Evolutionary conservation across 495 filamentous ascomycete genomes (phyloP).

Genomic region (Podospora fimiseda): DNA sequence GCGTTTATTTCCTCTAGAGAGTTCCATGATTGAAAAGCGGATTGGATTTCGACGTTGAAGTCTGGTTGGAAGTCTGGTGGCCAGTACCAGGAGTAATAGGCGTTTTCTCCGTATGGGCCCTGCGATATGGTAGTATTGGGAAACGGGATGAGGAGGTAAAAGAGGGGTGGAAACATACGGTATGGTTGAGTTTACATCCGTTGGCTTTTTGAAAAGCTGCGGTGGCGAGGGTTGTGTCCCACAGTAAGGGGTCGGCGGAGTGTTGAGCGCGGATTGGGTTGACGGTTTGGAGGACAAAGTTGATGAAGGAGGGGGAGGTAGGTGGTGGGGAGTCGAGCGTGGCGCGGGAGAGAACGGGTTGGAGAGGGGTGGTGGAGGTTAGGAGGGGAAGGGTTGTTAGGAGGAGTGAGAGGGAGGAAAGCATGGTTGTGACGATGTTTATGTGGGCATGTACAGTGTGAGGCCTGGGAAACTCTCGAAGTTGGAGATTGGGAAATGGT

Average conservation of each 20-base stretch:
- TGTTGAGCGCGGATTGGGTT: conserved; percentile 14
- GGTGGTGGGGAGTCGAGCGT: conserved; percentile 12
- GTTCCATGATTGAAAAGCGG: conserved; percentile 13
- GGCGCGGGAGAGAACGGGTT: neutral
- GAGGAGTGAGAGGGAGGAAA: too few relatives aligned
- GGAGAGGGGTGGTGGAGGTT: neutral
- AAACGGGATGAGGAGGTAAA: neutral
- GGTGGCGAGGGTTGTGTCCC: conserved; percentile 13
- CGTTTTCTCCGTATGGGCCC: conserved; percentile 22
- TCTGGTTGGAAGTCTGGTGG: conserved; percentile 5
- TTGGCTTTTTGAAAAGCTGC: conserved; percentile 16
- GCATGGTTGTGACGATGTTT: too few relatives aligned
- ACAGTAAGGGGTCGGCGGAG: conserved; percentile 3
- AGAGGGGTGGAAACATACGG: conserved; percentile 1
- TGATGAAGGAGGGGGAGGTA: conserved; percentile 13
- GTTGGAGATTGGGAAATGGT: too few relatives aligned
- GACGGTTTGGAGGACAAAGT: conserved; percentile 5
- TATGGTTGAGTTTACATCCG: conserved; percentile 17
- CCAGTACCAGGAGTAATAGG: conserved; percentile 13
- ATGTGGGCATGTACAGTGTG: too few relatives aligned
- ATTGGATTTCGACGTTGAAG: conserved; percentile 3
- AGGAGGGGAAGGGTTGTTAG: neutral
- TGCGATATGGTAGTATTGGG: neutral
- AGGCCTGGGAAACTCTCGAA: too few relatives aligned
- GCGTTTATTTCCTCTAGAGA: conserved; percentile 11